phyloP scores from a whole-genome alignment of 2,329 filamentous ascomycete species.

The Mycosphaerelloides madeirae region DNA sequence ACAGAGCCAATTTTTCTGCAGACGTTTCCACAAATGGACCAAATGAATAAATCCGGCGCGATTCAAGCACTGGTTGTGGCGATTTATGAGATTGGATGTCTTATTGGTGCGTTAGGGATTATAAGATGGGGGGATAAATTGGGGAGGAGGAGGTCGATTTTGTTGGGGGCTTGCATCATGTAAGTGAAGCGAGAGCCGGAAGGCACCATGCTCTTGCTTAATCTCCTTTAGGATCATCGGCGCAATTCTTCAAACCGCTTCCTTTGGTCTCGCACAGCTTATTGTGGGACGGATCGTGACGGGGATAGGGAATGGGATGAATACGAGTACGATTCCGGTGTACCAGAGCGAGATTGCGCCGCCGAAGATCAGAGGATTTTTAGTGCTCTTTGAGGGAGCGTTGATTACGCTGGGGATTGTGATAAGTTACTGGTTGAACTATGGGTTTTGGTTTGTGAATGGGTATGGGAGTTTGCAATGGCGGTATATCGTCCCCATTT shows the following conservation, averaged over 20 bases:
- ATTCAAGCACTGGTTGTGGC: constrained; percentile 33
- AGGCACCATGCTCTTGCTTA: too few species aligned
- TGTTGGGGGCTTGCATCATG: constrained; percentile 56
- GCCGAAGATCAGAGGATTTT: constrained; percentile 84
- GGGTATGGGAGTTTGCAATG: constrained; percentile 40
- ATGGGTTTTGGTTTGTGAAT: constrained; percentile 33
- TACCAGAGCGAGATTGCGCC: constrained; percentile 61
- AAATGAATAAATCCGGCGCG: constrained; percentile 17
- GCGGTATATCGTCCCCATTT: constrained; percentile 30
- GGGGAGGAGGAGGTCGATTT: constrained; percentile 53
- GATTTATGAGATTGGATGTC: constrained; percentile 25
- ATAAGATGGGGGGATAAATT: constrained; percentile 53
- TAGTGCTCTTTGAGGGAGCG: constrained; percentile 94
- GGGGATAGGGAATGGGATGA: constrained; percentile 39
- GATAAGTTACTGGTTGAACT: constrained; percentile 47
- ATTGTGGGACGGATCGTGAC: constrained; percentile 51
- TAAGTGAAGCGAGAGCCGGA: too few species aligned
- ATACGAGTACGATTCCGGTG: constrained; percentile 39
- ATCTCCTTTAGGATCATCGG: too few species aligned
- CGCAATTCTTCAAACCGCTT: constrained; percentile 53
- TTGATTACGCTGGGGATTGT: constrained; percentile 53
- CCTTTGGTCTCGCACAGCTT: constrained; percentile 43
- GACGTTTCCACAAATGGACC: constrained; percentile 39
- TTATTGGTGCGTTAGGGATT: constrained; percentile 37
- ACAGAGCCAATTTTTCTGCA: constrained; percentile 38